phyloP scores from a whole-genome alignment of 2,329 filamentous ascomycete species.

The Simplicillium aogashimaense region DNA sequence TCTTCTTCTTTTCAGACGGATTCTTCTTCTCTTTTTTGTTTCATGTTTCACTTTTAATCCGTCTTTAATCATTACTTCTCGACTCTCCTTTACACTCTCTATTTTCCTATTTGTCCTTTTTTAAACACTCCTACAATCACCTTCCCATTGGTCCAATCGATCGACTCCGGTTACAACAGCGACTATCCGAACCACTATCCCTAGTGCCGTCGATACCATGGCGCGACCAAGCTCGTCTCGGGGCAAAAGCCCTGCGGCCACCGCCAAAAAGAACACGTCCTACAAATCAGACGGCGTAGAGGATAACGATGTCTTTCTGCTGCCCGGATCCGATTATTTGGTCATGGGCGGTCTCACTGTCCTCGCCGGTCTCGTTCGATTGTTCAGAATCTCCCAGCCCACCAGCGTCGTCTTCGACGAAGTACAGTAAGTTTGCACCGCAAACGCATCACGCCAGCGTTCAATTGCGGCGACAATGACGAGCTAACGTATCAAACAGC shows the following conservation, averaged over 20 bases:
- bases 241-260: slow-evolving; percentile 24
- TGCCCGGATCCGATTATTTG: slow-evolving; percentile 77
- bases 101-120: background rate
- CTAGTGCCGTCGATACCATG: slow-evolving; percentile 16
- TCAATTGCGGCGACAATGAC: background rate
- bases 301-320: slow-evolving; percentile 85
- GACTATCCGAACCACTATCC: too few relatives aligned
- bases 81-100: slow-evolving; percentile 11
- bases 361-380: slow-evolving; percentile 66
- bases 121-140: background rate
- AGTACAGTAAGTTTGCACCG: slow-evolving; percentile 67
- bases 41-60: slow-evolving; percentile 9
- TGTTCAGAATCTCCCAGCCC: slow-evolving; percentile 95
- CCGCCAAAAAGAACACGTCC: slow-evolving; percentile 32
- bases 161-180: background rate
- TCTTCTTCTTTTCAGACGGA: slow-evolving; percentile 1
- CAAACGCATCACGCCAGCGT: background rate
- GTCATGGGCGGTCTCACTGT: slow-evolving; percentile 63
- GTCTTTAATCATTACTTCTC: slow-evolving; percentile 9
- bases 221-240: slow-evolving; percentile 21
- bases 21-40: slow-evolving; percentile 10
- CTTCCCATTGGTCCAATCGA: background rate
- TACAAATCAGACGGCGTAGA: slow-evolving; percentile 72
- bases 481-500: slow-evolving; percentile 32
- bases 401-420: slow-evolving; percentile 97